phyloP scores from a whole-genome alignment of 306 rosid genomes.

The Crotalaria pallida region DNA sequence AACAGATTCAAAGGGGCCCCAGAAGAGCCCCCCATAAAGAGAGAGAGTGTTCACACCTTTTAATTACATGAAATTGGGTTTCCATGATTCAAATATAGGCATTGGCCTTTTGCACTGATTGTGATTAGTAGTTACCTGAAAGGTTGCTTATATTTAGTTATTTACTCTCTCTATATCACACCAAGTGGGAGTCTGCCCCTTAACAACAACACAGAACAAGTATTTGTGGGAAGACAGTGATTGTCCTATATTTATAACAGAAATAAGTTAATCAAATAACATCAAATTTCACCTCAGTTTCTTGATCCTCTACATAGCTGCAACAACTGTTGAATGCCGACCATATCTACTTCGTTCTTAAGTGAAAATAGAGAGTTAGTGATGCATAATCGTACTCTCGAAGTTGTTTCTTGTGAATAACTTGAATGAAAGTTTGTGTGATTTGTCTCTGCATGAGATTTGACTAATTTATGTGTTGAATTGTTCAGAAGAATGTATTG shows the following conservation, averaged over 20 bases:
- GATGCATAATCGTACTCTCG: background rate
- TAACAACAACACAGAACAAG: too few relatives aligned
- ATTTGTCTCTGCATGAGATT: background rate
- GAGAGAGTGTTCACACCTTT: background rate
- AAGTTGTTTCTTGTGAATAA: background rate
- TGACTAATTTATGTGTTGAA: constrained; percentile 15
- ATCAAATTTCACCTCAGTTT: background rate
- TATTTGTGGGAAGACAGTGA: background rate
- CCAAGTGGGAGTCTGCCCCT: too few relatives aligned
- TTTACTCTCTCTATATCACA: too few relatives aligned
- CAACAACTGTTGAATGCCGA: background rate
- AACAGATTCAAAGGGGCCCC: too few relatives aligned
- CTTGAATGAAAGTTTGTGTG: background rate
- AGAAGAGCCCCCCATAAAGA: background rate
- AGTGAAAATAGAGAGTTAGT: background rate
- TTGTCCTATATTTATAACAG: background rate
- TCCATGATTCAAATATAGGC: background rate
- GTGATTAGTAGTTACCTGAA: background rate
- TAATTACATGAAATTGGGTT: background rate
- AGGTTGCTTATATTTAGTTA: background rate
- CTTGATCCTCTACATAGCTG: background rate
- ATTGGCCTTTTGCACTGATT: background rate
- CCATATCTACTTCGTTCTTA: background rate
- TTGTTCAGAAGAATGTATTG: constrained; percentile 51
- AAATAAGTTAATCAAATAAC: background rate